Evolutionary conservation across 1,139 yeast genomes (phyloP).

Genomic region (Pichia sp.): DNA sequence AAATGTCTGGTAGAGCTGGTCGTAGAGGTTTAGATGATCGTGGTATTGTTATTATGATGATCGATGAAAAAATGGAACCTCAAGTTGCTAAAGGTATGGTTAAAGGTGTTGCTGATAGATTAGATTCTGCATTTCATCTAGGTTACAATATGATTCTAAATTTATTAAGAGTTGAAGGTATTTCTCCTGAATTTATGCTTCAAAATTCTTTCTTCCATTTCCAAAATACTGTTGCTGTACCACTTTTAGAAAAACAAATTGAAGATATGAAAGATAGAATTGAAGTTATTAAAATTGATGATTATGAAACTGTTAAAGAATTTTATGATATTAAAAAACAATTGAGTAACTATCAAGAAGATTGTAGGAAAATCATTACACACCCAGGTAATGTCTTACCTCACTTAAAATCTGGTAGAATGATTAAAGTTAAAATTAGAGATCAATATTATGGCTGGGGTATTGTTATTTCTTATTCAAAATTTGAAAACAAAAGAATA

Average conservation of each 20-base stretch:
- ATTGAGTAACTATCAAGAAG: slow-evolving; percentile 62
- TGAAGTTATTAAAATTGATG: slow-evolving; percentile 53
- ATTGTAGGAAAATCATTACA: slow-evolving; percentile 75
- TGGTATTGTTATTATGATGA: slow-evolving; percentile 96
- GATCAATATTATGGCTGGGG: slow-evolving; percentile 87
- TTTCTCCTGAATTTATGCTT: slow-evolving; percentile 95
- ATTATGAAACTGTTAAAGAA: slow-evolving; percentile 67
- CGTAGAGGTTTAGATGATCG: slow-evolving; percentile 91
- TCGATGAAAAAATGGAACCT: slow-evolving; percentile 98
- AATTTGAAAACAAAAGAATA: slow-evolving; percentile 41
- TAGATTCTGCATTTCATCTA: slow-evolving; percentile 84
- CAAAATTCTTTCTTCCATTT: slow-evolving; percentile 92
- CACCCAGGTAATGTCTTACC: slow-evolving; percentile 86
- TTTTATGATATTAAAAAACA: slow-evolving; percentile 78
- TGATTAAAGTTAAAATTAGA: slow-evolving; percentile 57
- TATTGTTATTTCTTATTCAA: slow-evolving; percentile 69
- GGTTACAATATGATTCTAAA: slow-evolving; percentile 97
- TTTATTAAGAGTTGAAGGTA: slow-evolving; percentile 93
- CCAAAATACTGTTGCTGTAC: slow-evolving; percentile 88
- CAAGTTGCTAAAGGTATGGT: slow-evolving; percentile 99
- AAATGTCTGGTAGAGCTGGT: slow-evolving; percentile 99
- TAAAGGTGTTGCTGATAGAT: slow-evolving; percentile 87
- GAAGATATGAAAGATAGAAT: slow-evolving; percentile 45
- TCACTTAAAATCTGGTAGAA: slow-evolving; percentile 83
- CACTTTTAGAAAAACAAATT: slow-evolving; percentile 65